Conservation (phyloP, 768 basidiomycete species). For the Porphyrellus cyaneotinctus region DNA sequence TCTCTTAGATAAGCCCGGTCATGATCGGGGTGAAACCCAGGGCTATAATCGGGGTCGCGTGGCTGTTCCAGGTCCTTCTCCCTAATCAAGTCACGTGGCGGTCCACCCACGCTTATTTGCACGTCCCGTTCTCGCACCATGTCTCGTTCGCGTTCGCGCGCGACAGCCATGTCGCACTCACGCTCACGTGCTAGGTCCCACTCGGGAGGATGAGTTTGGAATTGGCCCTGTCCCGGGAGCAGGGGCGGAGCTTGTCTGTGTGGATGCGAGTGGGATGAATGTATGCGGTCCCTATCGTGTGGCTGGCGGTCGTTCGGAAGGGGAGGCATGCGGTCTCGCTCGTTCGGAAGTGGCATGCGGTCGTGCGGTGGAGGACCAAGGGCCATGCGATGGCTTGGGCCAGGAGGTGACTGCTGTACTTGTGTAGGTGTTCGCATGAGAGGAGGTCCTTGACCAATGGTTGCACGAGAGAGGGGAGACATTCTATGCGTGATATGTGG, state of each 20-base stretch:
- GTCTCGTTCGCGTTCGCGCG: conserved; percentile 26
- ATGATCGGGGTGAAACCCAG: conserved; percentile 20
- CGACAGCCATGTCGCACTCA: conserved; percentile 17
- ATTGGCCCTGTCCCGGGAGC: conserved; percentile 32
- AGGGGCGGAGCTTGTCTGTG: conserved; percentile 17
- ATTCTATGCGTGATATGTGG: conserved; percentile 21
- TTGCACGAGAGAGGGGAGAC: conserved; percentile 22
- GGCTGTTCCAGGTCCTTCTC: conserved; percentile 24
- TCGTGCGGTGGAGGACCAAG: conserved; percentile 21
- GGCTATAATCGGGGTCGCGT: conserved; percentile 22
- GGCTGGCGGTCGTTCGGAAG: conserved; percentile 22
- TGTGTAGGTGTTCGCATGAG: conserved; percentile 10
- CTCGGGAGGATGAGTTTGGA: conserved; percentile 27
- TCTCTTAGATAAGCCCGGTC: conserved; percentile 24
- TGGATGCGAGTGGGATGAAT: conserved; percentile 22
- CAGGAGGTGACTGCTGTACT: conserved; percentile 25
- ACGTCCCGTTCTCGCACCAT: conserved; percentile 22
- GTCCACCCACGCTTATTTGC: conserved; percentile 13
- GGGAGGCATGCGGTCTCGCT: conserved; percentile 25
- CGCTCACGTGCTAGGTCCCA: conserved; percentile 27
- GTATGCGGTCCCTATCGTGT: conserved; percentile 27
- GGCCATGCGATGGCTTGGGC: conserved; percentile 20
- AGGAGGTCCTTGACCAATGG: conserved; percentile 17
- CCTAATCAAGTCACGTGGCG: conserved; percentile 21
- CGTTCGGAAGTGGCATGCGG: conserved; percentile 20